Percentiles rank a stretch among this genome's conserved stretches.
Conservation (phyloP, 257 asterid genomes). For the Ilex aquifolium region DNA sequence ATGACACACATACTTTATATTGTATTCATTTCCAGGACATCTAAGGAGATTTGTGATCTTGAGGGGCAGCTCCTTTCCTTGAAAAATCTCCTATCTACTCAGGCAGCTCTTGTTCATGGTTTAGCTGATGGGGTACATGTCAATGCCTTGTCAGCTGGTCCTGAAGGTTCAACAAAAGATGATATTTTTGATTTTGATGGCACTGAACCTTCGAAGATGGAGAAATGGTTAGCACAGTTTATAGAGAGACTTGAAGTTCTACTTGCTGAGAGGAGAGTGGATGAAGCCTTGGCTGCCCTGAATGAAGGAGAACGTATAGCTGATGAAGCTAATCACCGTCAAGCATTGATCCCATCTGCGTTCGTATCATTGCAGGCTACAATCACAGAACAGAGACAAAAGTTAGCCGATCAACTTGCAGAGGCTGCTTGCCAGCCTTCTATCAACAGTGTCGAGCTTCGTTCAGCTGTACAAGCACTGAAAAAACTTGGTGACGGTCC, state of each 20-base stretch:
- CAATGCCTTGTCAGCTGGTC: slow-evolving; percentile 42
- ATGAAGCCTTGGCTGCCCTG: slow-evolving; percentile 61
- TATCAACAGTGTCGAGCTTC: slow-evolving; percentile 58
- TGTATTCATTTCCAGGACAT: slow-evolving; percentile 52
- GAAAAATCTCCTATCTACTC: slow-evolving; percentile 59
- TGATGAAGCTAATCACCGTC: slow-evolving; percentile 26
- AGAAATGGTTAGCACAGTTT: slow-evolving; percentile 56
- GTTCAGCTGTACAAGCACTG: slow-evolving; percentile 64
- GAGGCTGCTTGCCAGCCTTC: slow-evolving; percentile 74
- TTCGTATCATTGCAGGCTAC: slow-evolving; percentile 34
- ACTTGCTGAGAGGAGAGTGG: slow-evolving; percentile 73
- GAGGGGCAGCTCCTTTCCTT: slow-evolving; percentile 89
- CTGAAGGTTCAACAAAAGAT: slow-evolving; percentile 25
- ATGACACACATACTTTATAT: slow-evolving; percentile 13
- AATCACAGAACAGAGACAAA: slow-evolving; percentile 59
- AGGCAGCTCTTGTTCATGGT: slow-evolving; percentile 61
- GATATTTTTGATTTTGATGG: slow-evolving; percentile 30
- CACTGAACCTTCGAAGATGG: slow-evolving; percentile 42
- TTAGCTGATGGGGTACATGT: slow-evolving; percentile 70
- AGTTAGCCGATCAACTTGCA: slow-evolving; percentile 65
- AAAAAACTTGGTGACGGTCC: slow-evolving; percentile 85
- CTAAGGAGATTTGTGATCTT: slow-evolving; percentile 84
- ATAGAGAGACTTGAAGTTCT: slow-evolving; percentile 63
- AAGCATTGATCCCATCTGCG: slow-evolving; percentile 32
- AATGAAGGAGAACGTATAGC: slow-evolving; percentile 63